A percentile compares a stretch with the other conserved stretches of the same genome.
These are phyloP conservation scores for Heliocybe sulcata DNA, from an alignment of 1,284 basidiomycete genomes.

Conservation along the genomic window DNA sequence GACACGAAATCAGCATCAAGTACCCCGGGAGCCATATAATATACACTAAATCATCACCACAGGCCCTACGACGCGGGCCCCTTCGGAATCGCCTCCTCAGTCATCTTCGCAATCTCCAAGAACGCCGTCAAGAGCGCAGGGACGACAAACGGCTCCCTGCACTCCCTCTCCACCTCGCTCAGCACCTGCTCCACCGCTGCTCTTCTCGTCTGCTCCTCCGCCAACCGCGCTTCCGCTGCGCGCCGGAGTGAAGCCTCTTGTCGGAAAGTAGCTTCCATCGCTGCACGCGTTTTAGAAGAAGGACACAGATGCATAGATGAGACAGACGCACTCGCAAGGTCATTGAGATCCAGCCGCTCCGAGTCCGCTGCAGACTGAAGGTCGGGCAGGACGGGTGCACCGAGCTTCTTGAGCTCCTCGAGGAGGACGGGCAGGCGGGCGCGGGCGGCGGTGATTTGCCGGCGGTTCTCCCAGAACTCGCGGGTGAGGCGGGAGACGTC, in stretches of 20 bases:
- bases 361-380: not conserved
- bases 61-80: not conserved
- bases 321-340: not conserved
- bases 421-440: constrained; percentile 24
- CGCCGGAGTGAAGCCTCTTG: not conserved
- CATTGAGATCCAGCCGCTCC: not conserved
- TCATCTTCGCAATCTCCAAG: constrained; percentile 32
- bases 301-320: not conserved
- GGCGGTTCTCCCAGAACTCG: constrained; percentile 27
- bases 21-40: not conserved
- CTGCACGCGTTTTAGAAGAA: not conserved
- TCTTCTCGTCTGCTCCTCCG: constrained; percentile 24
- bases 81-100: constrained; percentile 22
- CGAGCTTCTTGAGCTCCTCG: constrained; percentile 17
- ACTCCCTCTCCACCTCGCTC: constrained; percentile 32
- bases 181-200: constrained; percentile 25
- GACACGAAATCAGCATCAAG: too few relatives aligned
- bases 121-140: constrained; percentile 39
- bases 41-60: not conserved
- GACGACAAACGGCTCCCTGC: constrained; percentile 36
- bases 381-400: constrained; percentile 10
- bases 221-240: constrained; percentile 15
- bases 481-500: constrained; percentile 14
- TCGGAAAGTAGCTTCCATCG: not conserved
- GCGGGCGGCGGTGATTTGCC: constrained; percentile 24